Base-by-base conservation (phyloP, 2,329 filamentous ascomycete genomes). In the Orbilia ellipsospora region DNA sequence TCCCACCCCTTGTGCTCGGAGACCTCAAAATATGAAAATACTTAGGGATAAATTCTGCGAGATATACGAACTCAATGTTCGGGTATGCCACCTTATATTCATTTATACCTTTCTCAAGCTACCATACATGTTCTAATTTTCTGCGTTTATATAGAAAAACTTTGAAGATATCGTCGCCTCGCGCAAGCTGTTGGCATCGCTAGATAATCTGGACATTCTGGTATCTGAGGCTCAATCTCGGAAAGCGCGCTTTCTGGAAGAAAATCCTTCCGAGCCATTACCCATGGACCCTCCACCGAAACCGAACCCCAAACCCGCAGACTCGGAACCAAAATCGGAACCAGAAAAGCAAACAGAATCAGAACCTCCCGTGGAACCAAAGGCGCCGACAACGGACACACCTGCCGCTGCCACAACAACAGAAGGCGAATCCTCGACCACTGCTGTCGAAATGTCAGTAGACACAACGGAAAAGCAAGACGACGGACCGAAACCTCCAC, bases 201-300 rank as follows among this genome's bases (percentile, higher is more conserved):
- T 74, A 1, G 70, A 74, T 28, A 74, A 74, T 31, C 63, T 74
- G 28, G 70, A 74, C 31, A 74, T 74, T 31, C 63, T 74, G 6
- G 68, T 74, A 26, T 67, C 70, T 12, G 70, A 74, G 42, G 70
- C 70, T n/a, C 70, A 74, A 54, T 23, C 57, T 13, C 63, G 70
- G 10, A 55, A 40, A 45, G 26, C 63, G 2, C 50, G 40, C 4
- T 74, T 57, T 12, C 15, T 59, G 8, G 42, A 67, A 57, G 63
- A 51, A 45, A 67, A 74, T 51, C 70, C 70, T 10, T 51, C 45
- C 28, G 18, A 50, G 2, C 69, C 69, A n/a, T 16, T 61, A 40
- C 61, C 68, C 10, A 70, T 70, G 68, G 54, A 60, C 55, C 68
- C 60, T 10, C 68, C 67, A 36, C 62, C 69, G 16, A 57, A 56